phyloP scores from a whole-genome alignment of 176 grass and related monocot species.

The Pontederia crassipes region DNA sequence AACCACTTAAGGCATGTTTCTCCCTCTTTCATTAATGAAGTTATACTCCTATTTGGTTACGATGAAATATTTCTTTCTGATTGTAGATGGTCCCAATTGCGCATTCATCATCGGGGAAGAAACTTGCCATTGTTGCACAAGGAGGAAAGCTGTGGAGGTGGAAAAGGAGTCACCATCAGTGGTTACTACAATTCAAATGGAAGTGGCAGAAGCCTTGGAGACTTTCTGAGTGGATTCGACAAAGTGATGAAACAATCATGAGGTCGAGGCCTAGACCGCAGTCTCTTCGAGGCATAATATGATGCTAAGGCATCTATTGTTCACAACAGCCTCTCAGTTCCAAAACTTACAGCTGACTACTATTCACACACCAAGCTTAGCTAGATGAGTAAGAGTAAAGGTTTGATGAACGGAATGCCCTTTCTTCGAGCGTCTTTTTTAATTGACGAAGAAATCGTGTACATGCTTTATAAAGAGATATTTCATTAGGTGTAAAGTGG shows the following conservation, averaged over 20 bases:
- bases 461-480: neutral
- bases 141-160: slow-evolving; percentile 97
- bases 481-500: neutral
- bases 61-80: slow-evolving; percentile 1
- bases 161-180: slow-evolving; percentile 99
- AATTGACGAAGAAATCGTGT: slow-evolving; percentile 9
- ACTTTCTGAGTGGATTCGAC: slow-evolving; percentile 79
- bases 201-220: slow-evolving; percentile 99
- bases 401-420: neutral
- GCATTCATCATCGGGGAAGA: slow-evolving; percentile 56
- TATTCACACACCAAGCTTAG: neutral
- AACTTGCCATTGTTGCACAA: slow-evolving; percentile 58
- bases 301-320: neutral
- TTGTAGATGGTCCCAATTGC: slow-evolving; percentile 87
- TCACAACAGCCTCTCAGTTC: neutral
- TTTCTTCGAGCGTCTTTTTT: neutral
- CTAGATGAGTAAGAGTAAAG: neutral
- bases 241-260: slow-evolving; percentile 76
- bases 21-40: neutral
- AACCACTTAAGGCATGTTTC: slow-evolving; percentile 63
- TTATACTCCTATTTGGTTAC: neutral
- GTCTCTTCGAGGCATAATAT: slow-evolving; percentile 18
- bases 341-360: neutral
- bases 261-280: slow-evolving; percentile 64
- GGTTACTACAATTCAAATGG: slow-evolving; percentile 98